Base-by-base conservation (phyloP, 2,329 filamentous ascomycete species). In the Leptographium flavum region DNA sequence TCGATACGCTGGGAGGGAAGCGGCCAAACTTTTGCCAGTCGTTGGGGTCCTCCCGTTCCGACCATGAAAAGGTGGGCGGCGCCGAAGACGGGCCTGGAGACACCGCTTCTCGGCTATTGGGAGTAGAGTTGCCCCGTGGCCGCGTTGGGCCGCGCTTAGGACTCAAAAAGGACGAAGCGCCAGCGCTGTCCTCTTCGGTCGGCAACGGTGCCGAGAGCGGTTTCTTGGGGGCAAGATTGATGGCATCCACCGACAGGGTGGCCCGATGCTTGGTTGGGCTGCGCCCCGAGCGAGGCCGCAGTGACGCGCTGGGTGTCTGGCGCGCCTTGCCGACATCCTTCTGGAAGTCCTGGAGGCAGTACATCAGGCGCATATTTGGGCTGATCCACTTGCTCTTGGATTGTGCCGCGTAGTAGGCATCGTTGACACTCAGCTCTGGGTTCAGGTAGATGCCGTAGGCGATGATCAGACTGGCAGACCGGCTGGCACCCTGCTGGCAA, bases 311-410 rank as follows among this genome's bases (percentile, higher is more conserved):
- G 15, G 65, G 60, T 1, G 63, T 55, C 4, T 62, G 49, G 58
- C 64, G 71, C 59, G 67, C 74, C 56, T 68, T 71, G 1, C 69
- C 62, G 3, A 81, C 59, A 41, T 79, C 68, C 56, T 81, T 81
- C 53, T 81, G 77, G 57, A 88, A 90, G 56, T 90, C 84, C 59
- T 88, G 84, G 40, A 93, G 66, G 53, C 86, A 87, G 69, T 92
- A 92, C 71, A 93, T 87, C 53, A 93, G 69, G 53, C 85, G 85
- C 86, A 93, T 93, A 60, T 93, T 93, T 0, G 85, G 85, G 47
- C 85, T 87, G 54, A 93, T 90, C 85, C 86, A 93, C 56, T 73
- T 78, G 60, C 85, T 92, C 63, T 83, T 83, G 45, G 76, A 72
- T 62, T 93, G 87, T 3, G 86, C 84, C 3, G 79, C 74, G 57